A percentile compares a stretch with the other conserved stretches of the same genome.
Evolutionary conservation across 2,329 filamentous ascomycete species (phyloP).

Genomic region (Colletotrichum abscissum): DNA sequence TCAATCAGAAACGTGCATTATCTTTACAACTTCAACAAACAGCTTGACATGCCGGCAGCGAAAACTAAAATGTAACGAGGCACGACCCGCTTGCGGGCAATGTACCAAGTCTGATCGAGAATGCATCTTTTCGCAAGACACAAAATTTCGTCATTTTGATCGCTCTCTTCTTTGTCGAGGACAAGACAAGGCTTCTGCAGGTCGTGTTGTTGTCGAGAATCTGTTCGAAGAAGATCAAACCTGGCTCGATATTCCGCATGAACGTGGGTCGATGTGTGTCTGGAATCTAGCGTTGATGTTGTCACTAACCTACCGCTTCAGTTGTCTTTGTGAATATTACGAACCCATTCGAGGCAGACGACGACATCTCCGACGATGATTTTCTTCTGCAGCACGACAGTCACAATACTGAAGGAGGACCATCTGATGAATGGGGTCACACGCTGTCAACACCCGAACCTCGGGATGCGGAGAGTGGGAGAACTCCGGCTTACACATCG

Average conservation of each 20-base stretch:
- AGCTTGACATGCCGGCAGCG: conserved; percentile 32
- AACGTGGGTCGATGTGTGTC: not conserved
- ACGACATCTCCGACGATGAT: not conserved
- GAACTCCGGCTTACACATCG: too few relatives aligned
- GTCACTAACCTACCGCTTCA: not conserved
- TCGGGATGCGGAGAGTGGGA: not conserved
- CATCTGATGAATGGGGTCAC: not conserved
- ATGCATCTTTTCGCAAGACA: conserved; percentile 14
- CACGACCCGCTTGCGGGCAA: conserved; percentile 37
- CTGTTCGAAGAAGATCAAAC: not conserved
- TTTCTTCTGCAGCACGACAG: not conserved
- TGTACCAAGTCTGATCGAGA: conserved; percentile 37
- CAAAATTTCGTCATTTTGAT: conserved; percentile 8
- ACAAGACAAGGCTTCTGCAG: not conserved
- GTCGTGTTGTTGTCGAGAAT: not conserved
- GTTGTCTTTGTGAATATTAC: not conserved
- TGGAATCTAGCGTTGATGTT: too few relatives aligned
- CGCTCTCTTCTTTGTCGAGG: not conserved
- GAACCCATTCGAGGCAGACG: not conserved
- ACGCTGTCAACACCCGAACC: not conserved
- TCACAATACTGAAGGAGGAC: not conserved
- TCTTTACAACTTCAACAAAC: not conserved
- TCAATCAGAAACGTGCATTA: not conserved
- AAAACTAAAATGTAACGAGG: conserved; percentile 43
- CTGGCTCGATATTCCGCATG: conserved; percentile 1